Evolutionary conservation across 163 green algal species (phyloP).

Genomic region (Picocystis sp.): DNA sequence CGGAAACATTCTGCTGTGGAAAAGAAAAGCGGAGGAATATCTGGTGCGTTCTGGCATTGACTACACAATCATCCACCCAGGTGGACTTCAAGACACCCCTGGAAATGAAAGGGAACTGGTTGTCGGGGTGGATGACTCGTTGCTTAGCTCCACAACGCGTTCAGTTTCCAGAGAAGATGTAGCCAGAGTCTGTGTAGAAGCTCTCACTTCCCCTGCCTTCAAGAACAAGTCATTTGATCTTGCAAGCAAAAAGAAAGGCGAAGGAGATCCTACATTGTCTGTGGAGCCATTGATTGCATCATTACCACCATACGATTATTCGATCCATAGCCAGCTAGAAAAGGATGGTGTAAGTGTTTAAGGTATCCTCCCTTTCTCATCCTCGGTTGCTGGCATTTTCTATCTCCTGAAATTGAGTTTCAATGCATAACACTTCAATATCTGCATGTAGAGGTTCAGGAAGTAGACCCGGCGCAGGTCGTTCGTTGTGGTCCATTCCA

Average conservation of each 20-base stretch:
- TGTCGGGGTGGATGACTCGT: constrained; percentile 66
- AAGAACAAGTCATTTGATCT: constrained; percentile 33
- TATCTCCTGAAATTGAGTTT: too few species aligned
- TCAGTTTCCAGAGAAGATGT: constrained; percentile 71
- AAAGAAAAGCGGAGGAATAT: constrained; percentile 74
- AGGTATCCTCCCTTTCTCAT: too few species aligned
- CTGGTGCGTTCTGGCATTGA: constrained; percentile 40
- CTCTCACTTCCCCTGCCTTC: constrained; percentile 17
- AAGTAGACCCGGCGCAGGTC: too few species aligned
- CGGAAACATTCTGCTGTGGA: constrained; percentile 76
- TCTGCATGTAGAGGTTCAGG: too few species aligned
- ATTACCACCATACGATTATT: too few species aligned
- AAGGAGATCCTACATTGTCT: constrained; percentile 18
- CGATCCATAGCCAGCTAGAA: too few species aligned
- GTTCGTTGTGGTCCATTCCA: too few species aligned
- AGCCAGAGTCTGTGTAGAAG: constrained; percentile 39
- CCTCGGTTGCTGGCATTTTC: too few species aligned
- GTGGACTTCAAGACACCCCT: constrained; percentile 30
- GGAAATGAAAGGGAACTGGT: constrained; percentile 61
- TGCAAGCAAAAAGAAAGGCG: constrained; percentile 20
- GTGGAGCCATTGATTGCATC: too few species aligned
- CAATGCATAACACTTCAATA: too few species aligned
- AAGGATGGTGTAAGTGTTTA: too few species aligned
- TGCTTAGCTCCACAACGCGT: constrained; percentile 24
- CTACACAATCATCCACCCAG: constrained; percentile 75